Base-by-base conservation (phyloP, 2,329 filamentous ascomycete species). In the Raffaelea ambrosiae region DNA sequence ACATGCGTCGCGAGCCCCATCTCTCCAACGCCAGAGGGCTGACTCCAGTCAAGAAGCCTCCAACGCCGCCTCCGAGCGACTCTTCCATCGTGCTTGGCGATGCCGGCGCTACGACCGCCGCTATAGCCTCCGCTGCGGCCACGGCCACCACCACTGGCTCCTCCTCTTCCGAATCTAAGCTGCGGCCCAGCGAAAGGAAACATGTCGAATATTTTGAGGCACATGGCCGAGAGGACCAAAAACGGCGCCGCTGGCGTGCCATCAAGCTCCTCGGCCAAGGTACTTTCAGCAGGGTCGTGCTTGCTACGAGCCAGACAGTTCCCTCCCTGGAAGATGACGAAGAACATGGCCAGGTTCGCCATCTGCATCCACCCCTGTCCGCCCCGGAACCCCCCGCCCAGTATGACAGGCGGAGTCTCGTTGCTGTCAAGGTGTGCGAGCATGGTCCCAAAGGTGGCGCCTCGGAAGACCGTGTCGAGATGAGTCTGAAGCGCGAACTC, bases 351-450 rank as follows among this genome's bases (percentile, higher is more conserved):
- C 35, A 38, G 35, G 5, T 38, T 5, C 35, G 16, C 5, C 35
- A 38, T 10, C 8, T 8, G 16, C 18, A 38, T 5, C 16, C 13
- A 14, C 18, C 5, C 5, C 35, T 8, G 16, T n/a, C 5, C 35
- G 7, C 7, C 5, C 35, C 35, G 14, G 5, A 19, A 5, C 8
- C 5, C 35, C 35, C 7, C 54, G 52, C 14, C 43, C 65, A 59
- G 38, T 72, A 80, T 43, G 72, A 86, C 53, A 81, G 83, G n/a
- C 86, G 84, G 59, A 87, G 86, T 46, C 71, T 98, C 14, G 93
- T 97, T 3, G 93, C 93, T 2, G 82, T 98, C 61, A 98, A 98
- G 66, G 82, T 98, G 40, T 91, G 94, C 61, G 88, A 96, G 64
- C 89, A 95, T 66, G 93, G 91, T 3, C 91, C 93, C 1, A 88